Base-by-base conservation (phyloP, 179 eudicot species). In the Spergularia azorica region DNA sequence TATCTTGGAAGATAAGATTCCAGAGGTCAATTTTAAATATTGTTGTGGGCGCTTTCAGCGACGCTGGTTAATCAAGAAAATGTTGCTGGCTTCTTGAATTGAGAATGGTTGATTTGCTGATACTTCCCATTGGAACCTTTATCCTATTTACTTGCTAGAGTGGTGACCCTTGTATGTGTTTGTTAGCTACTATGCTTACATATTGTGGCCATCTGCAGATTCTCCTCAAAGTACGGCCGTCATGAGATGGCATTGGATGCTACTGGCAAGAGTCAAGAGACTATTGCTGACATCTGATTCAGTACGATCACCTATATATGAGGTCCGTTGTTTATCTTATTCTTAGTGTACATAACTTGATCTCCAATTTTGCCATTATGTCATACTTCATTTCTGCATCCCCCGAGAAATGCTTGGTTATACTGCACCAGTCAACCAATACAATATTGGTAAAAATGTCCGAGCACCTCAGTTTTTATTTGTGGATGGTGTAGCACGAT, bases 161-260 rank as follows among this genome's bases (percentile, higher is more conserved):
- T 26, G 32, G 32, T 26, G 32, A 55, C 21, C 21, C 16, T 57
- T 20, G 4, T 66, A 17, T 73, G 68, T 20, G 11, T 9, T 58
- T 26, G n/a, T 39, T 58, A 74, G 66, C 67, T n/a, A 77, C 46
- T 60, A n/a, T 20, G 55, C 43, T 82, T 54, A 71, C 50, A 16
- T 21, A 54, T 50, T 75, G 51, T 83, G 71, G 58, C 54, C 14
- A 66, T 75, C 52, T 88, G 64, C 70, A 93, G 99, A 87, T 91
- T 90, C 76, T 72, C 72, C 55, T 80, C 84, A 55, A 79, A 66
- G 54, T 56, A 79, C 72, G 73, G 71, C 74, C 91, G 88, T 77
- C 94, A 89, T 79, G 97, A 95, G 87, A 89, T 96, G 93, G 93
- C 94, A 72, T 81, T 96, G 78, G 98, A 96, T 89, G 91, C 90